Evolutionary conservation across 2,329 filamentous ascomycete genomes (phyloP).

Genomic region (Fusarium abutilonis): DNA sequence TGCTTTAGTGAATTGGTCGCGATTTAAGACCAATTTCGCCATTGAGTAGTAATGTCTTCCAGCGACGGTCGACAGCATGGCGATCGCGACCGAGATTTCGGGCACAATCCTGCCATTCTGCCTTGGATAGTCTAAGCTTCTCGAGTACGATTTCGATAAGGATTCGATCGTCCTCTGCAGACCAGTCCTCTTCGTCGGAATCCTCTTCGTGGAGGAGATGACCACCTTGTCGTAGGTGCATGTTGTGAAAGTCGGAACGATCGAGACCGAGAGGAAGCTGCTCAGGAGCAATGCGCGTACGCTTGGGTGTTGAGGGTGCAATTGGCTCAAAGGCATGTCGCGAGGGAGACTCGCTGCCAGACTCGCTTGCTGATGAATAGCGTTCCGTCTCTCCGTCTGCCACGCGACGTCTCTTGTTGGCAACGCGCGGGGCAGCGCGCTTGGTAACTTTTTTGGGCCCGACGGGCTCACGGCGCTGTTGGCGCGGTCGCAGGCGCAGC

Average conservation of each 20-base stretch:
- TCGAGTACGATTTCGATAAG: conserved; percentile 74
- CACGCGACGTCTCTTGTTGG: conserved; percentile 64
- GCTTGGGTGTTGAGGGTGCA: conserved; percentile 66
- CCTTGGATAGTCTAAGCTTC: conserved; percentile 71
- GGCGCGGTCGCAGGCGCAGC: conserved; percentile 64
- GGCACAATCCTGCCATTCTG: conserved; percentile 74
- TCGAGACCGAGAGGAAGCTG: conserved; percentile 68
- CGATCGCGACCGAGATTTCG: conserved; percentile 70
- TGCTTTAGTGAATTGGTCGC: conserved; percentile 56
- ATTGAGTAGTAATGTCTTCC: conserved; percentile 69
- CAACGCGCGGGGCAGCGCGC: conserved; percentile 58
- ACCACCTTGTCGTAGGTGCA: conserved; percentile 45
- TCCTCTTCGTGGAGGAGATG: conserved; percentile 52
- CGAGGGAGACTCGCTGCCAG: conserved; percentile 46
- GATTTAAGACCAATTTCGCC: conserved; percentile 69
- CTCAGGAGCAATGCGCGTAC: conserved; percentile 68
- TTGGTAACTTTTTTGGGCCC: conserved; percentile 61
- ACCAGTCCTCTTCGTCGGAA: conserved; percentile 64
- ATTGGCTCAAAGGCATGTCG: conserved; percentile 31
- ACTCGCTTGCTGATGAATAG: conserved; percentile 52
- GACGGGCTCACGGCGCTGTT: conserved; percentile 47
- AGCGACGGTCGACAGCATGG: conserved; percentile 65
- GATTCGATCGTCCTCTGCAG: conserved; percentile 69
- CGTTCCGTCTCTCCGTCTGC: conserved; percentile 59
- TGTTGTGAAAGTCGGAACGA: conserved; percentile 65